phyloP scores from a whole-genome alignment of 1,139 yeast genomes.

The Geotrichum carabidarum region DNA sequence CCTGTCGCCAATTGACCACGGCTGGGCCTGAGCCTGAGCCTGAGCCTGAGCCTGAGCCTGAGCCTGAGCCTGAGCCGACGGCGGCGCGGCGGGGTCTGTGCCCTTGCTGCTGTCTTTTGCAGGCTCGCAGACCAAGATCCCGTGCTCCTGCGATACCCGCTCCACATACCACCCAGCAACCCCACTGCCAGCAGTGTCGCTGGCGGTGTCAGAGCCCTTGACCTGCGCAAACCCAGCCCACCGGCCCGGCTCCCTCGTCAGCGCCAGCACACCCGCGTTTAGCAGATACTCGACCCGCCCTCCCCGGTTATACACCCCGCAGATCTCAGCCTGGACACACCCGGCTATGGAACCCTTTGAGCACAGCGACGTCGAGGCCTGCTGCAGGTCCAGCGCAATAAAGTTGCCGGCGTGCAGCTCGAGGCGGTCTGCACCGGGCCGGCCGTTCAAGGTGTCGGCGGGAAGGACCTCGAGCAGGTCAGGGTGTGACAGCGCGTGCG shows the following conservation, averaged over 20 bases:
- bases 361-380: constrained; percentile 61
- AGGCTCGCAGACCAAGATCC: constrained; percentile 42
- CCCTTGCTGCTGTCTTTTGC: constrained; percentile 51
- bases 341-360: constrained; percentile 48
- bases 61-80: constrained; percentile 33
- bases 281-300: constrained; percentile 58
- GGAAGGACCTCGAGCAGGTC: constrained; percentile 13
- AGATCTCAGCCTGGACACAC: constrained; percentile 56
- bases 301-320: constrained; percentile 49
- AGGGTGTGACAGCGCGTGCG: constrained; percentile 51
- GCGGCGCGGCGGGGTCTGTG: too few species aligned
- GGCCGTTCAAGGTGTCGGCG: background rate
- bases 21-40: constrained; percentile 24
- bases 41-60: constrained; percentile 24
- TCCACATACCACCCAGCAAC: constrained; percentile 48
- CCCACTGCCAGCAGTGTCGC: constrained; percentile 38
- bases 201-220: constrained; percentile 42
- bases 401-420: constrained; percentile 81
- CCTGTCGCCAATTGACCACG: constrained; percentile 48
- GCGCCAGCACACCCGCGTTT: constrained; percentile 68
- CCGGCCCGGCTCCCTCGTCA: constrained; percentile 58
- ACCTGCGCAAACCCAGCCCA: constrained; percentile 45
- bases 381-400: constrained; percentile 69
- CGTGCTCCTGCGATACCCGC: constrained; percentile 54
- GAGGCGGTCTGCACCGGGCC: constrained; percentile 29